Conservation (phyloP, 371 early-diverging fungal genomes). For the Mortierella sp. region DNA sequence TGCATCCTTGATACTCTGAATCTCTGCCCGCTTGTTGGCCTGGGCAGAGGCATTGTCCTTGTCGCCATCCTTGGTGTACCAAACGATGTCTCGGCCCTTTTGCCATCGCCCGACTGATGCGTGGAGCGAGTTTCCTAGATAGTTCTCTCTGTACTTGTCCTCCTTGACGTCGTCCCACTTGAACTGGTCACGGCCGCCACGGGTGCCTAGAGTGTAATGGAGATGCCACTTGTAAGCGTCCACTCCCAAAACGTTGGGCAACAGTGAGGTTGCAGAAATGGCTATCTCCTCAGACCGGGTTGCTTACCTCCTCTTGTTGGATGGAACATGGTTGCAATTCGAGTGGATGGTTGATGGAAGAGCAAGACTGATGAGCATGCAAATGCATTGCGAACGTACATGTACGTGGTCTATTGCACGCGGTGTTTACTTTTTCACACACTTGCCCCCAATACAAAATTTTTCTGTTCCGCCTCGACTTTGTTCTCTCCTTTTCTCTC, state of each 20-base stretch:
- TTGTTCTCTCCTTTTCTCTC: slow-evolving; percentile 17
- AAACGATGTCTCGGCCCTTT: slow-evolving; percentile 75
- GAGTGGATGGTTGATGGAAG: neutral
- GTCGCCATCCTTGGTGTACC: slow-evolving; percentile 76
- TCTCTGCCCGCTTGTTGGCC: slow-evolving; percentile 58
- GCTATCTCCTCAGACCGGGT: too few species aligned
- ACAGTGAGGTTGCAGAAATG: too few species aligned
- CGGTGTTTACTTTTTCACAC: slow-evolving; percentile 6
- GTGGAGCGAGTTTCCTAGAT: slow-evolving; percentile 85
- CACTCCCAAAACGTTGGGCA: too few species aligned
- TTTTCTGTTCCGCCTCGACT: slow-evolving; percentile 4
- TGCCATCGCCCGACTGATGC: slow-evolving; percentile 83
- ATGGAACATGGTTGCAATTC: slow-evolving; percentile 32
- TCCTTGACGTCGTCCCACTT: slow-evolving; percentile 76
- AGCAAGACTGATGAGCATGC: neutral
- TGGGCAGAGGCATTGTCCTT: slow-evolving; percentile 36
- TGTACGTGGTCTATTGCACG: neutral
- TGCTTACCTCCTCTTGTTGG: slow-evolving; percentile 50
- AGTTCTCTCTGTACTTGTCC: slow-evolving; percentile 87
- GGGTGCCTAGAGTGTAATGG: slow-evolving; percentile 58
- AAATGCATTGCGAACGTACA: too few species aligned
- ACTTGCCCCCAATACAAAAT: slow-evolving; percentile 7
- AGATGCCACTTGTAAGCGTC: too few species aligned
- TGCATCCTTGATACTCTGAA: slow-evolving; percentile 74
- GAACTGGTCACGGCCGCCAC: slow-evolving; percentile 73